Evolutionary conservation across 1,284 basidiomycete species (phyloP), one percentile per base, ranked within the genome.

Genomic region (Cutaneotrichosporon spelunceum): DNA sequence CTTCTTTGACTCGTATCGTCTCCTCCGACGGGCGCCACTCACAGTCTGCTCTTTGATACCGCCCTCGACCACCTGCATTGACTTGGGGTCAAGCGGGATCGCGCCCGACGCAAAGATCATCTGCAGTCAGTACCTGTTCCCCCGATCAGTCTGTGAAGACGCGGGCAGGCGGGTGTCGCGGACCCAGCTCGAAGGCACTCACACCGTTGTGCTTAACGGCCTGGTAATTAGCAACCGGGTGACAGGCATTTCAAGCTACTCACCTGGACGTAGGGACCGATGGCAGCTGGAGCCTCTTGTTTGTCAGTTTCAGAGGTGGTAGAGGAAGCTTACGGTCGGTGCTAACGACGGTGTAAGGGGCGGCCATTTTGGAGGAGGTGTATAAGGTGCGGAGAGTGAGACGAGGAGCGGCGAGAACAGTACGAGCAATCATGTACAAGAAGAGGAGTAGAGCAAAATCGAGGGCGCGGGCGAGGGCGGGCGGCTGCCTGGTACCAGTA

Each of bases 71-170:
- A 96, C 80, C 70, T 88, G 82, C 80, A 87, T 88, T 19, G 86
- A 86, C 45, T 82, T 73, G 11, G 93, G 90, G 73, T 90, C 86
- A 63, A 97, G 83, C 1, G 92, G 90, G 72, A 98, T 90, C 73
- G 88, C 90, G 57, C 95, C 95, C 7, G 91, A 95, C 53, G 87
- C 83, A 81, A 94, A 97, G 68, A 96, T 86, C 60, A 93, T 64
- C 78, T 78, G 53, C 27, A 10, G 48, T 62, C 7, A 58, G 61
- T 27, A 26, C 13, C 16, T 44, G 2, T 44, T 10, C 9, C 16
- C 6, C 2, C 10, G 9, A 7, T 26, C 11, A 26, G 45, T 13
- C 21, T n/a, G n/a, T n/a, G n/a, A n/a, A n/a, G n/a, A n/a, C 1
- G 9, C 23, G 2, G 13, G 27, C 48, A 50, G 27, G 24, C 9